Evolutionary conservation across 371 early-diverging fungal species (phyloP), one percentile per base, ranked within the genome.

Genomic region (Apophysomyces trapeziformis): DNA sequence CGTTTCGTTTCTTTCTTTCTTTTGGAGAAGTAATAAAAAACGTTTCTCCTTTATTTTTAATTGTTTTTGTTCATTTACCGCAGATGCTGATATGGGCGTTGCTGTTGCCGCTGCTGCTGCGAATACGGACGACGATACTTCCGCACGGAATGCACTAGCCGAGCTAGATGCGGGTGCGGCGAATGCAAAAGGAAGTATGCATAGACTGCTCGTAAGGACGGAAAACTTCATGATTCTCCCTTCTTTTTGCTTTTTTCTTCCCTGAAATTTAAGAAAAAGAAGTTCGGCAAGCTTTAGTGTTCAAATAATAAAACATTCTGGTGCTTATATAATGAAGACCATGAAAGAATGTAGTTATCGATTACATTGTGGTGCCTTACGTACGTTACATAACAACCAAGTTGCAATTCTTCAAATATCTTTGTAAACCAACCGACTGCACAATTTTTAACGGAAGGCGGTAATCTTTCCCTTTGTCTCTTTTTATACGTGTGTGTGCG

Each of bases 391-490:
- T 50, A 50, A 50, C 54, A 21, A 50, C 54, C 54, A 50, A 21
- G 54, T 50, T 47, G 3, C 21, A 50, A 50, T 50, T 50, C 54
- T 21, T 50, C 54, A 50, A 50, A 50, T 50, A 50, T 50, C 54
- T 50, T 50, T 50, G 32, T 50, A 50, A 50, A 50, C 21, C 54
- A 50, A 50, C 54, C 21, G 54, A 50, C 8, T 50, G 21, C 21
- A 18, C n/a, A 18, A 18, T 18, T 50, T 21, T 50, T 21, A 21
- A 18, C 13, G 5, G 21, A 50, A 50, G 9, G 7, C 16, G 21
- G 18, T 7, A 50, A 50, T 32, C 54, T 21, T 21, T 50, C 46
- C n/a, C 13, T 45, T 6, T 13, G 9, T 45, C 32, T 26, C 32
- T 2, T 26, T 26, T 26, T 26, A 26, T 26, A 26, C 32, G 32